Percentiles rank a stretch among this genome's conserved stretches.
These are phyloP conservation scores for Pontederia crassipes DNA, from an alignment of 176 grass and related monocot species.

Conservation along the genomic window DNA sequence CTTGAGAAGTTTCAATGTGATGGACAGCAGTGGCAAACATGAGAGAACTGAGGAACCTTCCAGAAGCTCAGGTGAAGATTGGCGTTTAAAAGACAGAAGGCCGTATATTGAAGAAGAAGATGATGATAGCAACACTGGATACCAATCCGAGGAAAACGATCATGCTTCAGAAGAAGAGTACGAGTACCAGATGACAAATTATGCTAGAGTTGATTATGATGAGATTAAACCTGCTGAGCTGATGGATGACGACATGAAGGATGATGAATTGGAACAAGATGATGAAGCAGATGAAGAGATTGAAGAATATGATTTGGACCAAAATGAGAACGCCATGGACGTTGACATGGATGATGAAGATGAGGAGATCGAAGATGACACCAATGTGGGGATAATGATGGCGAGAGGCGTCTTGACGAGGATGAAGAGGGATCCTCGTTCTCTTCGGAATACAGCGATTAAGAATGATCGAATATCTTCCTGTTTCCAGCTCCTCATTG, in stretches of 20 bases:
- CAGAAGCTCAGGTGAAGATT: conserved; percentile 68
- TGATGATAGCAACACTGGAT: conserved; percentile 30
- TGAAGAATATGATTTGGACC: not conserved
- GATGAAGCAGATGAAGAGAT: not conserved
- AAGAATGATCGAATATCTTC: not conserved
- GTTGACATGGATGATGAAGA: conserved; percentile 22
- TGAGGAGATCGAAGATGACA: conserved; percentile 22
- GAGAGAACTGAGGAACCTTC: conserved; percentile 28
- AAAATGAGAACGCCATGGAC: conserved; percentile 16
- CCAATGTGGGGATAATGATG: conserved; percentile 39
- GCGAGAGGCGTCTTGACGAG: conserved; percentile 34
- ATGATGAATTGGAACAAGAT: conserved; percentile 6
- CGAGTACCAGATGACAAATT: conserved; percentile 38
- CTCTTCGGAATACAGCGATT: conserved; percentile 65
- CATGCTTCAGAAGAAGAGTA: conserved; percentile 51
- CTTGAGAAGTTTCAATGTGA: conserved; percentile 67
- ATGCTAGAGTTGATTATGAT: conserved; percentile 30
- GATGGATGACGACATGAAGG: conserved; percentile 32
- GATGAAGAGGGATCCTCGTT: conserved; percentile 24
- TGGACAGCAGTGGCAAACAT: conserved; percentile 36
- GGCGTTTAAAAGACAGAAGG: conserved; percentile 52
- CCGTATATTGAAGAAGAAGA: conserved; percentile 47
- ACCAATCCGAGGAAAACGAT: conserved; percentile 31
- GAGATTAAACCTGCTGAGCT: conserved; percentile 23
- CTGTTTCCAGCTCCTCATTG: no score